Evolutionary conservation across 495 filamentous ascomycete species (phyloP).

Genomic region (Extremus antarcticus): DNA sequence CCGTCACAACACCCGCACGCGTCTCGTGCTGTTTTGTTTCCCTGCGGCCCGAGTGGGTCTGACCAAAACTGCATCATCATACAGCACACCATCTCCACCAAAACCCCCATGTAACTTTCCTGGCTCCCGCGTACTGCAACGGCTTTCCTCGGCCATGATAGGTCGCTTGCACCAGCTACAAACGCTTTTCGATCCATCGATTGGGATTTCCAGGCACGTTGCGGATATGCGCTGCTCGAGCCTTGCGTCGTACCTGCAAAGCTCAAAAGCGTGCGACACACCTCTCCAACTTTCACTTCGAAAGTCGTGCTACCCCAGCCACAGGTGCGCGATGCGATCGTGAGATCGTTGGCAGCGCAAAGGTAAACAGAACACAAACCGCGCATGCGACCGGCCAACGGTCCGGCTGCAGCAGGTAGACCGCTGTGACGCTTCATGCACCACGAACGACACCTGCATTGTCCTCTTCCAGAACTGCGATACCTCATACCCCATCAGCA

Average conservation of each 20-base stretch:
- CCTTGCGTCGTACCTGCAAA: slow-evolving; percentile 1
- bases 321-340: neutral
- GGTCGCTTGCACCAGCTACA: neutral
- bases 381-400: neutral
- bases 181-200: neutral
- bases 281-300: neutral
- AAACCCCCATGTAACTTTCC: neutral
- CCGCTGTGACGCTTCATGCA: neutral
- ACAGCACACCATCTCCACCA: too few species aligned
- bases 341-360: neutral
- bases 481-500: neutral
- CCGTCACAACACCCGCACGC: too few species aligned
- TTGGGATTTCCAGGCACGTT: neutral
- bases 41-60: too few species aligned
- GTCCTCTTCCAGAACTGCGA: neutral
- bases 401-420: neutral
- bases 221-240: neutral
- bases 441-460: neutral
- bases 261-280: neutral
- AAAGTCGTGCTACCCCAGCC: neutral
- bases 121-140: neutral
- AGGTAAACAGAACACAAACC: neutral
- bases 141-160: neutral
- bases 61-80: neutral
- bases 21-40: too few species aligned